Base-by-base conservation (phyloP, 768 basidiomycete genomes). In the Daedaleopsis sinensis region DNA sequence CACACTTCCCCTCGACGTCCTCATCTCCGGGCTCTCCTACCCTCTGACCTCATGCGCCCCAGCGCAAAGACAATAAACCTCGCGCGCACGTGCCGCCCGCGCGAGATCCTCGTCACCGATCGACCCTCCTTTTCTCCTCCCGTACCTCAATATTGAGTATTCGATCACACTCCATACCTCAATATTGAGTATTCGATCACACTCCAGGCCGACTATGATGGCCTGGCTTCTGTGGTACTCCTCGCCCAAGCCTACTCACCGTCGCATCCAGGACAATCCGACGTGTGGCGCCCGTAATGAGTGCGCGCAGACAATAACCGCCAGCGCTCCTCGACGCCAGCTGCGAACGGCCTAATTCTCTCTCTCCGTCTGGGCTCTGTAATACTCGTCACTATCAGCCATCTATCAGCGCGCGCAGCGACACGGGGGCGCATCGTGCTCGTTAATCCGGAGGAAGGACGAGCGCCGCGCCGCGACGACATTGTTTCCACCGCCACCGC, bases 11-110 rank as follows among this genome's bases (percentile, higher is more conserved):
- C n/a, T 46, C 44, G 21, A 18, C 44, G 1, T 21, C 44, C 44
- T 46, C 44, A 18, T 9, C 44, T 21, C 18, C 44, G 27, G 27
- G 3, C 4, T 32, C 27, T 32, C 27, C 4, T 46, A 21, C 44
- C n/a, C 18, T 21, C 18, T 46, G 44, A 46, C n/a, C 44, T 46
- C 44, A 21, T 46, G n/a, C n/a, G n/a, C 44, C 27, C 27, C 27
- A 32, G 27, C 27, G 27, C n/a, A 46, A 46, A 46, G 44, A 46
- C 44, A 46, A 46, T 46, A 46, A 46, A 21, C 18, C 42, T 32
- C 57, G 47, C 48, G 21, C 9, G 36, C 48, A 51, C 57, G 57
- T 50, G 57, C 48, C 37, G 37, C 36, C 61, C 51, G 59, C 54
- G 24, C 58, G 39, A 43, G 52, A 38, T 47, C 54, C n/a, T 39